Evolutionary conservation across 768 basidiomycete genomes (phyloP).

Genomic region (Boletus vinaceobasis): DNA sequence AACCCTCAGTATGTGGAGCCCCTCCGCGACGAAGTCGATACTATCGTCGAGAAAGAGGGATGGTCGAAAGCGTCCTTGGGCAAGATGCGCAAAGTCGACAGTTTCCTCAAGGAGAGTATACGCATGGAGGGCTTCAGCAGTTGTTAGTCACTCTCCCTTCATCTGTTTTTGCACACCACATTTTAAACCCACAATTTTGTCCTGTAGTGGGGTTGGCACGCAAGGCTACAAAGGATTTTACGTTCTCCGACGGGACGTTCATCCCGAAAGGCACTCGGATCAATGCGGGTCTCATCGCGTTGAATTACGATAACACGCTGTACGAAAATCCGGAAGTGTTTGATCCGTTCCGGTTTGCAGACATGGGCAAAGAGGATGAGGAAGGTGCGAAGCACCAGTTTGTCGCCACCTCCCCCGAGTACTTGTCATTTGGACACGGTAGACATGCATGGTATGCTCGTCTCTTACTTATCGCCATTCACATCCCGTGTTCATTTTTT

Average conservation of each 20-base stretch:
- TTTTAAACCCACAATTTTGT: not conserved
- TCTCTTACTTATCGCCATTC: slow-evolving; percentile 1
- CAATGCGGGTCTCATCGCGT: not conserved
- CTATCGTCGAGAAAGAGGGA: not conserved
- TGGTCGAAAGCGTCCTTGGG: slow-evolving; percentile 8
- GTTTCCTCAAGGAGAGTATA: slow-evolving; percentile 36
- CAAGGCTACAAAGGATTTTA: slow-evolving; percentile 28
- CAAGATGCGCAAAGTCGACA: slow-evolving; percentile 36
- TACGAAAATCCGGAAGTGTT: slow-evolving; percentile 36
- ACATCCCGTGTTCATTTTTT: not conserved
- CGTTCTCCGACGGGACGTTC: slow-evolving; percentile 35
- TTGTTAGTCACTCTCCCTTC: not conserved
- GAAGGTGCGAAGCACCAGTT: slow-evolving; percentile 34
- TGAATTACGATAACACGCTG: slow-evolving; percentile 11
- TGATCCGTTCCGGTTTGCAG: slow-evolving; percentile 47
- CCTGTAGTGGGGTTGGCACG: slow-evolving; percentile 20
- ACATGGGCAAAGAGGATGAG: slow-evolving; percentile 31
- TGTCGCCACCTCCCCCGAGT: slow-evolving; percentile 31
- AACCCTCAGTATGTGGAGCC: slow-evolving; percentile 9
- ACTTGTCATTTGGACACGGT: slow-evolving; percentile 36
- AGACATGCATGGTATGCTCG: slow-evolving; percentile 18
- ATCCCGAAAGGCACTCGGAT: slow-evolving; percentile 29
- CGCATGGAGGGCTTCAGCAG: slow-evolving; percentile 24
- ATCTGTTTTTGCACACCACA: not conserved
- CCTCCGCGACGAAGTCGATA: slow-evolving; percentile 36